Percentiles rank a stretch among this genome's conserved stretches.
Conservation (phyloP, 345 rosid genomes). For the Eucalyptus pauciflora region DNA sequence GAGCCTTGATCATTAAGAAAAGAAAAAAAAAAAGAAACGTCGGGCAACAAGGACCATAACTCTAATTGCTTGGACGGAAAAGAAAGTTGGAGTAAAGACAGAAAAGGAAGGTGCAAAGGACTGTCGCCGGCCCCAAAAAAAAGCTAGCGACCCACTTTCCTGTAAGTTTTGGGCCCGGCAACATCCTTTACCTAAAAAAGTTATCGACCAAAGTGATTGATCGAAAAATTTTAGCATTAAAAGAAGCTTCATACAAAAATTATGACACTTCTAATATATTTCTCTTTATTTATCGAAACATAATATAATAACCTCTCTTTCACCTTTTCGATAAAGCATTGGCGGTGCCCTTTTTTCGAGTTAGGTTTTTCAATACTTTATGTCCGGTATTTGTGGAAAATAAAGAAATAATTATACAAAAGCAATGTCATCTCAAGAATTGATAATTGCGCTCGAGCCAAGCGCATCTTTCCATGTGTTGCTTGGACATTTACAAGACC, state of each 20-base stretch:
- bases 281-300: not conserved
- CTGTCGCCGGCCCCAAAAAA: not conserved
- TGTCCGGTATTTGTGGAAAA: not conserved
- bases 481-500: not conserved
- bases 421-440: not conserved
- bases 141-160: not conserved
- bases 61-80: not conserved
- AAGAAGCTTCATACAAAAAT: fast-evolving
- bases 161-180: not conserved
- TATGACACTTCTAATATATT: too few relatives aligned
- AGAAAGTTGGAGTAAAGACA: not conserved
- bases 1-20: not conserved
- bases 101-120: not conserved
- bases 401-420: not conserved
- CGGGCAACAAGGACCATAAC: fast-evolving
- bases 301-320: not conserved
- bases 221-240: too few relatives aligned
- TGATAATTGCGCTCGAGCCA: not conserved
- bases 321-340: not conserved
- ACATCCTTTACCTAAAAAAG: not conserved
- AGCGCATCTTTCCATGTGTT: not conserved
- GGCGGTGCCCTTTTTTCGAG: not conserved
- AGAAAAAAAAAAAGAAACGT: not conserved
- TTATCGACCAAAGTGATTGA: not conserved
- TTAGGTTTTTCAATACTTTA: not conserved